Evolutionary conservation across 805 yeast species (phyloP), one percentile per base, ranked within the genome.

Genomic region (Sugiyamaella qingdaonensis): DNA sequence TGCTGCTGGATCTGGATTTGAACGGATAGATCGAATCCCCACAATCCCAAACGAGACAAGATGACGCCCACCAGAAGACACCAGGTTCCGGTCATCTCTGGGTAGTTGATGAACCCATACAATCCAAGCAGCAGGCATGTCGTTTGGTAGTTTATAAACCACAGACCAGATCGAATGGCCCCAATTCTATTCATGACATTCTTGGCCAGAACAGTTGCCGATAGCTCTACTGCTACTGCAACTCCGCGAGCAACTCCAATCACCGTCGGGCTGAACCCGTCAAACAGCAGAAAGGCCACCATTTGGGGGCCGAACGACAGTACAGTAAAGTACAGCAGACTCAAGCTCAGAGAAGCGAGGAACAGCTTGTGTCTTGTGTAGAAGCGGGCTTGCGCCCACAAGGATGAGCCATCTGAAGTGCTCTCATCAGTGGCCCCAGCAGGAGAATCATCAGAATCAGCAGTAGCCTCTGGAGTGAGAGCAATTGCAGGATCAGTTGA

Each of bases 21-120:
- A 1, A 68, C 61, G 27, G 73, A 59, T 31, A 73, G 58, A 51
- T 72, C 75, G 58, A 69, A 72, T 21, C 77, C 74, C 76, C 77
- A 73, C 10, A 73, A 59, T 1, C 77, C 77, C 19, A 73, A 52
- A 13, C 77, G 59, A 16, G 71, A 65, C n/a, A 71, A 45, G 4
- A 64, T 56, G 4, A 63, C 65, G 7, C 68, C 69, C n/a, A 54
- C 43, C 2, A 67, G 50, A 31, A 64, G 45, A 3, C 21, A 18
- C 10, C 53, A 36, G 0, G 65, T 53, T 7, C 56, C 56, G 29
- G n/a, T 24, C 19, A 48, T 19, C 10, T 39, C 41, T n/a, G 42
- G 18, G 10, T 32, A 14, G 10, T 32, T 33, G 27, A 33, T 36
- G 32, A 32, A 47, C 3, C 51, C 54, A 21, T n/a, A 11, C 57